phyloP scores from a whole-genome alignment of 208 protist genomes.

The Trypanosoma melophagium region DNA sequence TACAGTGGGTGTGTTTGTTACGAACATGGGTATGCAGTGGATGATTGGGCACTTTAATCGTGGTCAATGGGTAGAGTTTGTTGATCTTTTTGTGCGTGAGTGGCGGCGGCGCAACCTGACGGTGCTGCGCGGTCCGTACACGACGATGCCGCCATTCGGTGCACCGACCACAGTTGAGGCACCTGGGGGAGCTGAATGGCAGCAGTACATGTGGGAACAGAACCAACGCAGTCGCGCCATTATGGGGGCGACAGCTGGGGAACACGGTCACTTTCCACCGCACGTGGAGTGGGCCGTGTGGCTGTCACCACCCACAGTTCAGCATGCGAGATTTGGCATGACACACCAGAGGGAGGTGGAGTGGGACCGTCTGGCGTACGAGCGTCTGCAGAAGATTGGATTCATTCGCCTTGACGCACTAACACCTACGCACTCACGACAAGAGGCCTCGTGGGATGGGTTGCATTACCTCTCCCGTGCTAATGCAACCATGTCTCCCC shows the following conservation, averaged over 20 bases:
- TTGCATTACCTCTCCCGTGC: not conserved
- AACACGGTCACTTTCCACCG: not conserved
- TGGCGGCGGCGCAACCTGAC: slow-evolving; percentile 7
- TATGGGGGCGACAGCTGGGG: not conserved
- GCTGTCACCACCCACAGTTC: slow-evolving; percentile 26
- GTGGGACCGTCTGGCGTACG: slow-evolving; percentile 30
- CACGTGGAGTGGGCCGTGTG: slow-evolving; percentile 27
- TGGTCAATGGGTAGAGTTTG: slow-evolving; percentile 16
- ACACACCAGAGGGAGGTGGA: slow-evolving; percentile 12
- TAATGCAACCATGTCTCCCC: no score
- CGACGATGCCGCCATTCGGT: slow-evolving; percentile 1
- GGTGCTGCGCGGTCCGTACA: slow-evolving; percentile 10
- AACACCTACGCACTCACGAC: slow-evolving; percentile 16
- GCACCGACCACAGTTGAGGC: not conserved
- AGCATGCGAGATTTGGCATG: slow-evolving; percentile 14
- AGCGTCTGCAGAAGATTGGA: slow-evolving; percentile 20
- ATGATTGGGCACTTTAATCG: not conserved
- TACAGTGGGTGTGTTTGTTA: slow-evolving; percentile 4
- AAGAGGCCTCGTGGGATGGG: slow-evolving; percentile 29
- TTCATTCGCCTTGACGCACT: slow-evolving; percentile 20
- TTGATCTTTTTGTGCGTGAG: slow-evolving; percentile 9
- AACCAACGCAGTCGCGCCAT: slow-evolving; percentile 1
- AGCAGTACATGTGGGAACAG: slow-evolving; percentile 20
- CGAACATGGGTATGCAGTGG: slow-evolving; percentile 19
- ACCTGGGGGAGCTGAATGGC: slow-evolving; percentile 1